Conservation (phyloP, 2,329 filamentous ascomycete genomes). For the Xylaria sp. region DNA sequence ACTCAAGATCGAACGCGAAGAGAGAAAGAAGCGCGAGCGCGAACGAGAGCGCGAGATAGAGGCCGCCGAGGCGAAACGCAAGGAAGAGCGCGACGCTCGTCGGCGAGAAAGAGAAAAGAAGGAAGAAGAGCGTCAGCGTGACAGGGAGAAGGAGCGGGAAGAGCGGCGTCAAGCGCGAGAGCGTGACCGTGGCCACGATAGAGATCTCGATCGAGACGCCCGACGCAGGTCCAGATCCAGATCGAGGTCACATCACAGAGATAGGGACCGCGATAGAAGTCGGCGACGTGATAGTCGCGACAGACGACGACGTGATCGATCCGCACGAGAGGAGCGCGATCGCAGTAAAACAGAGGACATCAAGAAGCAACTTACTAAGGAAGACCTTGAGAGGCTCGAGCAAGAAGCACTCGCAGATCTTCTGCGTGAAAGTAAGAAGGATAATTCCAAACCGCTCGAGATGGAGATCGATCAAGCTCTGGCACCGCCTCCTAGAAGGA, state of each 20-base stretch:
- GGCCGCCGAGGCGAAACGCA: constrained; percentile 60
- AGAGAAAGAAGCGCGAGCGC: constrained; percentile 61
- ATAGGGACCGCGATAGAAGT: constrained; percentile 51
- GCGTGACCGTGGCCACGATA: constrained; percentile 48
- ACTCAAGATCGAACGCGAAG: constrained; percentile 65
- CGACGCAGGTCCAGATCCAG: constrained; percentile 50
- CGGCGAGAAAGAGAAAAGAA: constrained; percentile 55
- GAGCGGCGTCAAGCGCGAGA: constrained; percentile 61
- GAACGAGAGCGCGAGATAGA: constrained; percentile 61
- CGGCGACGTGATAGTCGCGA: constrained; percentile 49
- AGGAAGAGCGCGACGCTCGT: constrained; percentile 62
- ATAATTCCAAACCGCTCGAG: constrained; percentile 61
- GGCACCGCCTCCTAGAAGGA: constrained; percentile 63
- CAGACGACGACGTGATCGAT: constrained; percentile 49
- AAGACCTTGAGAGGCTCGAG: constrained; percentile 67
- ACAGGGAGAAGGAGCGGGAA: constrained; percentile 64
- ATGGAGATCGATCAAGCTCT: constrained; percentile 66
- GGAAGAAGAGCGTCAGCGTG: constrained; percentile 51
- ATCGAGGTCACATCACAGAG: constrained; percentile 49
- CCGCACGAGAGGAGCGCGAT: constrained; percentile 52
- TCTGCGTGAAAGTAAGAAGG: constrained; percentile 66
- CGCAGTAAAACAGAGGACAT: constrained; percentile 55
- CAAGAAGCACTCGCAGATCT: constrained; percentile 68
- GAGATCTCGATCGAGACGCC: constrained; percentile 43
- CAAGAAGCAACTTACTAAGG: constrained; percentile 66